These are phyloP conservation scores for Eremothecium cymbalariae DNA, from an alignment of 1,139 yeast genomes.

Conservation along the genomic window DNA sequence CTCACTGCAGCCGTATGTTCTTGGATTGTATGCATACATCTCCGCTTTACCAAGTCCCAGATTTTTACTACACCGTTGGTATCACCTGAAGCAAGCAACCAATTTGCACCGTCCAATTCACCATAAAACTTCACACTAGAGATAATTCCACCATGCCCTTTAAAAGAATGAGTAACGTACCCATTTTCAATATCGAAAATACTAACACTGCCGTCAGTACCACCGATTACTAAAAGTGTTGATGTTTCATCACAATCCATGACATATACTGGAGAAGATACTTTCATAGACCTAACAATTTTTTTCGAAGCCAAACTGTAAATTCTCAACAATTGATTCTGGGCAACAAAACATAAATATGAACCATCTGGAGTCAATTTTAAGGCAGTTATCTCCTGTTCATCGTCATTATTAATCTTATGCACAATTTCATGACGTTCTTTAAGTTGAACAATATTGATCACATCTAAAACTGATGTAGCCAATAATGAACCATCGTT, in stretches of 20 bases:
- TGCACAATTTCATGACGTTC: constrained; percentile 46
- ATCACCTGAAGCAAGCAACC: constrained; percentile 83
- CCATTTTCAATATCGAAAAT: constrained; percentile 93
- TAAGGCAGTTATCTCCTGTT: constrained; percentile 59
- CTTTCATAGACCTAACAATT: constrained; percentile 47
- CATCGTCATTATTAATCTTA: constrained; percentile 78
- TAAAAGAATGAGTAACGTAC: constrained; percentile 77
- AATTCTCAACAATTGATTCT: constrained; percentile 73
- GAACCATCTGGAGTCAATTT: constrained; percentile 70
- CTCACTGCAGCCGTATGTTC: constrained; percentile 85
- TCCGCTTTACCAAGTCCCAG: constrained; percentile 86
- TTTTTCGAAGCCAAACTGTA: constrained; percentile 38
- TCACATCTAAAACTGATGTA: constrained; percentile 71
- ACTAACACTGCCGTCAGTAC: constrained; percentile 85
- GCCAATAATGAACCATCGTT: constrained; percentile 62
- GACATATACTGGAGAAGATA: constrained; percentile 75
- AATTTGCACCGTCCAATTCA: constrained; percentile 55
- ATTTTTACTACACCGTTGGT: constrained; percentile 76
- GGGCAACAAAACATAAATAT: constrained; percentile 64
- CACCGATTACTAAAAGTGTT: constrained; percentile 84
- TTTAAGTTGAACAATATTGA: constrained; percentile 56
- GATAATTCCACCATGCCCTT: constrained; percentile 92
- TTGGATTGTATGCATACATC: constrained; percentile 51
- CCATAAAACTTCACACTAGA: constrained; percentile 73
- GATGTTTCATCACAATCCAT: constrained; percentile 73